Base-by-base conservation (phyloP, 768 basidiomycete genomes). In the Lactarius sanguifluus region DNA sequence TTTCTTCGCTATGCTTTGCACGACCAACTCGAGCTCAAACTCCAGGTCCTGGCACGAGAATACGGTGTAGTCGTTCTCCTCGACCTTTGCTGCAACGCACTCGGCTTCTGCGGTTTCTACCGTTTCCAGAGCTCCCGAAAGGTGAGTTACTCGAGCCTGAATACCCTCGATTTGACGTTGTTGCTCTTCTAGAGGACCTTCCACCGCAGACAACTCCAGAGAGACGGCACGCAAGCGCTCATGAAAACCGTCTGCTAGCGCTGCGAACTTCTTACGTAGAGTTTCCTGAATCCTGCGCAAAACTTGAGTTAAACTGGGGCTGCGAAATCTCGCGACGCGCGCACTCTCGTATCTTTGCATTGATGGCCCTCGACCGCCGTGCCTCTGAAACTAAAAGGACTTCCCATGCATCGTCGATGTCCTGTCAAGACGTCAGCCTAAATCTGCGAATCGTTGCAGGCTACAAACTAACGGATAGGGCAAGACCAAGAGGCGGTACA, bases 21-120 rank as follows among this genome's bases (percentile, higher is more conserved):
- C 84, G 25, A 96, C 82, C 15, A 95, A 80, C 74, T 89, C 89
- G 1, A 95, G 81, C 77, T 98, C 96, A 70, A 95, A 97, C 65
- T 89, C 87, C 50, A 97, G 81, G 75, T 98, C 96, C 76, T 93
- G 90, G 69, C 82, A 86, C 5, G 91, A 92, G 73, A 96, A 90
- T 2, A 96, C 86, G 0, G 94, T 96, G 75, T 96, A 92, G 74
- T 98, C 96, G 74, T 97, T 98, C 76, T 97, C 96, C 73, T 98
- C 96, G 7, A 98, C 90, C 67, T 98, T 97, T 12, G 95, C 96
- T 8, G 86, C 85, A 4, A 77, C 78, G 76, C 96, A 97, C 61
- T 89, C 90, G 1, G 81, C 80, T 71, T 98, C 93, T 0, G 88
- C 88, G 0, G 75, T 79, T 0, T 79, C 79, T 12, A 96, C 86